Percentiles rank a stretch among this genome's conserved stretches.
Conservation (phyloP, 2,329 filamentous ascomycete genomes). For the Hymenoscyphus repandus region DNA sequence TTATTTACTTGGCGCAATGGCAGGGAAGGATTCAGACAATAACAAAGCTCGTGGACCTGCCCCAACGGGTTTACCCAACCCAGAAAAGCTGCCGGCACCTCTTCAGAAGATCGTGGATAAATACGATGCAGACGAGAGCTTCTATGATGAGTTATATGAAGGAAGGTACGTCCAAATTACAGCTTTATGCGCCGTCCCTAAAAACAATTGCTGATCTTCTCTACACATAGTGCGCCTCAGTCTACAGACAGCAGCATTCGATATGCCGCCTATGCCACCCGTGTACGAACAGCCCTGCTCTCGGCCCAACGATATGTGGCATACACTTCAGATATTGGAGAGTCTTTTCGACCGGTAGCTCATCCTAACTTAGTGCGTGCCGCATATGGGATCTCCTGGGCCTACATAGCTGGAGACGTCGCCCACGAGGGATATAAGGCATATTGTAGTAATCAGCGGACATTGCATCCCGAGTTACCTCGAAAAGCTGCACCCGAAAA, state of each 20-base stretch:
- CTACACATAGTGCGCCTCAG: constrained; percentile 54
- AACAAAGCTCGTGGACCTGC: constrained; percentile 21
- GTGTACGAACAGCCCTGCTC: constrained; percentile 79
- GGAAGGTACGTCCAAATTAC: constrained; percentile 58
- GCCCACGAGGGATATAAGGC: constrained; percentile 92
- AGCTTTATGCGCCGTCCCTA: background rate
- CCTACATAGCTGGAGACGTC: constrained; percentile 87
- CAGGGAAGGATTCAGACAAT: constrained; percentile 24
- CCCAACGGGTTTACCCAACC: constrained; percentile 21
- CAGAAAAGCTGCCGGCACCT: constrained; percentile 45
- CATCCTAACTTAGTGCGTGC: constrained; percentile 75
- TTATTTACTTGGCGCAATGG: constrained; percentile 14
- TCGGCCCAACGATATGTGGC: constrained; percentile 94
- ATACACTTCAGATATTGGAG: constrained; percentile 94
- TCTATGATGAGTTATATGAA: constrained; percentile 72
- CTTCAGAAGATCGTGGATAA: constrained; percentile 55
- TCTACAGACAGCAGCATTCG: constrained; percentile 81
- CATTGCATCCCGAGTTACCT: constrained; percentile 62
- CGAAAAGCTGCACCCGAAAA: constrained; percentile 26
- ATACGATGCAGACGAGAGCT: constrained; percentile 60
- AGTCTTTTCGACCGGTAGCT: constrained; percentile 89
- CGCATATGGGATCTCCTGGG: constrained; percentile 89
- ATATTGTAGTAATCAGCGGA: constrained; percentile 78
- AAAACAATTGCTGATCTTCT: constrained; percentile 8
- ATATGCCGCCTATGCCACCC: constrained; percentile 87